A percentile compares a stretch with the other conserved stretches of the same genome.
Conservation (phyloP, 106 monocot genomes). For the Apostasia shenzhenica region DNA sequence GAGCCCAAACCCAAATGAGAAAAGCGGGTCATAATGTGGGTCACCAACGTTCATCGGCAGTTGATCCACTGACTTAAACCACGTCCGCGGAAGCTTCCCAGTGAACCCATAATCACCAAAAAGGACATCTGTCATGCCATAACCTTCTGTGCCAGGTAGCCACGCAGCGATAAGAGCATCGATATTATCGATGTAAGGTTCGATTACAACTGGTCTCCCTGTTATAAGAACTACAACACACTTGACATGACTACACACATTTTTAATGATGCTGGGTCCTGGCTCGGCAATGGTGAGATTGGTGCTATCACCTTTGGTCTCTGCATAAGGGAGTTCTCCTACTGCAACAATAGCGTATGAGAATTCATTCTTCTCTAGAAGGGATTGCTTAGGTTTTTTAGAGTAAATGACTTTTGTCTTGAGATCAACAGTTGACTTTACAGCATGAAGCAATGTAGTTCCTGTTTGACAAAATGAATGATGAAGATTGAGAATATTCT, state of each 20-base stretch:
- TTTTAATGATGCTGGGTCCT: constrained; percentile 37
- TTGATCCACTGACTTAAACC: constrained; percentile 59
- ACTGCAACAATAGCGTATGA: constrained; percentile 21
- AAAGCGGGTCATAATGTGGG: constrained; percentile 47
- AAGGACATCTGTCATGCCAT: constrained; percentile 50
- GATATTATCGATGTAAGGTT: constrained; percentile 35
- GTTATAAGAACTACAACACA: constrained; percentile 64
- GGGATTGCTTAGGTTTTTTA: constrained; percentile 16
- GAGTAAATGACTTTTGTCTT: constrained; percentile 26
- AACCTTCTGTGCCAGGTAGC: constrained; percentile 68
- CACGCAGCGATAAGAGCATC: constrained; percentile 76
- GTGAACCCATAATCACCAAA: constrained; percentile 53
- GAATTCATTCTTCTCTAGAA: constrained; percentile 19
- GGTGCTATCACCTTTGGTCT: neutral
- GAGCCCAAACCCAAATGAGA: constrained; percentile 59
- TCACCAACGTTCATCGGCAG: constrained; percentile 69
- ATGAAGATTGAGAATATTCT: no score
- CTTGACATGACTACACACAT: constrained; percentile 36
- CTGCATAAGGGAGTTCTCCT: constrained; percentile 34
- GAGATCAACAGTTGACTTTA: constrained; percentile 30
- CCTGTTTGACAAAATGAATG: neutral
- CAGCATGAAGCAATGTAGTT: constrained; percentile 8
- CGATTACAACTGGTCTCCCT: constrained; percentile 60
- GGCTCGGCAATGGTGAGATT: constrained; percentile 27
- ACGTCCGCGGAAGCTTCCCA: constrained; percentile 49